phyloP scores from a whole-genome alignment of 2,329 filamentous ascomycete species.

The Bimuria novae-zelandiae region DNA sequence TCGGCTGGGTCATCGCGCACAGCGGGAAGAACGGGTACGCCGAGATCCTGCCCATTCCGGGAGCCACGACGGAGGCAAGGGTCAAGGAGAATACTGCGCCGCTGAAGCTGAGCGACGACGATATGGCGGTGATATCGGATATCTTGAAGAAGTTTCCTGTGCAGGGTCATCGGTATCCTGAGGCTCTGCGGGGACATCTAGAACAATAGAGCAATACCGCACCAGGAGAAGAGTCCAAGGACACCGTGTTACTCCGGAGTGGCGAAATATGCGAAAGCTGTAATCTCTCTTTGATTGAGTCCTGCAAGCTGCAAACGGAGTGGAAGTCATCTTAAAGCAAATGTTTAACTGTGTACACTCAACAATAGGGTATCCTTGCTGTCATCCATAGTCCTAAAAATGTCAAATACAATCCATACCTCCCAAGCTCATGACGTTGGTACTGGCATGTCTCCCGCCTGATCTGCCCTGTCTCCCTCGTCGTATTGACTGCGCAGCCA shows the following conservation, averaged over 20 bases:
- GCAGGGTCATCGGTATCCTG: slow-evolving; percentile 48
- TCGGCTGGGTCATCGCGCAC: slow-evolving; percentile 64
- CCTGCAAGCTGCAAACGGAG: too few species aligned
- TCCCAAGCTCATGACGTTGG: neutral
- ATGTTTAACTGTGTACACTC: too few species aligned
- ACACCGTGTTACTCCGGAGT: too few species aligned
- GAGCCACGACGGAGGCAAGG: slow-evolving; percentile 61
- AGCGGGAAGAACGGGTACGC: slow-evolving; percentile 59
- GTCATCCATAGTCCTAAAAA: neutral
- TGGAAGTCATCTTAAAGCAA: too few species aligned
- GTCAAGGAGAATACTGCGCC: slow-evolving; percentile 67
- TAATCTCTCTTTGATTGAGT: too few species aligned
- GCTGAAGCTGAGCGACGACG: slow-evolving; percentile 53
- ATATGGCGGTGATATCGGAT: slow-evolving; percentile 57
- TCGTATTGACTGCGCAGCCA: slow-evolving; percentile 17
- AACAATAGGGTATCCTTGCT: slow-evolving; percentile 5
- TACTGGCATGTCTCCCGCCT: neutral
- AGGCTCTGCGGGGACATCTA: neutral
- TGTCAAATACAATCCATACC: neutral
- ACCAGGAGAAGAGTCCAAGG: too few species aligned
- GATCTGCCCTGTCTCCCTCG: neutral
- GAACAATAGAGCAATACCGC: slow-evolving; percentile 4
- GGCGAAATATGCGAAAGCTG: too few species aligned
- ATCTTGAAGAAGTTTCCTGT: slow-evolving; percentile 55
- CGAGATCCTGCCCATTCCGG: slow-evolving; percentile 68